Conservation (phyloP, 2,329 filamentous ascomycete genomes). For the Cladosporium halotolerans region DNA sequence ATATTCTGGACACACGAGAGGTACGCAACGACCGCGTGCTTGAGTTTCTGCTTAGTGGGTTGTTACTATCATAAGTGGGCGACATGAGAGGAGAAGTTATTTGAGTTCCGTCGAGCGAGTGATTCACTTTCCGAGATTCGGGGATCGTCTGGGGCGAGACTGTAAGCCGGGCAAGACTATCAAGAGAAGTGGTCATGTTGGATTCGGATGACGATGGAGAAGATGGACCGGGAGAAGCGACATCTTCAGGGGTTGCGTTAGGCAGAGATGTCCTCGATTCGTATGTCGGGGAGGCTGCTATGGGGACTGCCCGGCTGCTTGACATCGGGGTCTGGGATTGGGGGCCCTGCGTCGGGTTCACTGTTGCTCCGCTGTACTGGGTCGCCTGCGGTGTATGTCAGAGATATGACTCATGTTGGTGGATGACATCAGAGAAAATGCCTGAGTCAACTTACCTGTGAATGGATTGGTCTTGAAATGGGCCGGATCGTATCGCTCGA, state of each 20-base stretch:
- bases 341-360: conserved; percentile 13
- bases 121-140: conserved; percentile 21
- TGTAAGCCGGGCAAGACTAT: conserved; percentile 24
- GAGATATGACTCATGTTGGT: not conserved
- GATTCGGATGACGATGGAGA: conserved; percentile 19
- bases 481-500: conserved; percentile 16
- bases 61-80: conserved; percentile 18
- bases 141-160: conserved; percentile 29
- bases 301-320: conserved; percentile 18
- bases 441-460: conserved; percentile 22
- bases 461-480: conserved; percentile 27
- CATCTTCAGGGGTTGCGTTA: conserved; percentile 13
- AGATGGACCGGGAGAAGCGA: conserved; percentile 13
- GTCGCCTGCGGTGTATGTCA: conserved; percentile 20
- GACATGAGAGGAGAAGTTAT: conserved; percentile 21
- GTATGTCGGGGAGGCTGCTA: conserved; percentile 28
- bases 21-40: conserved; percentile 25
- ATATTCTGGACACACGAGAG: conserved; percentile 16
- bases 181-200: conserved; percentile 23
- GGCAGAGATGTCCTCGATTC: conserved; percentile 27
- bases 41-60: conserved; percentile 25
- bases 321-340: conserved; percentile 11
- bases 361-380: conserved; percentile 19
- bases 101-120: conserved; percentile 14
- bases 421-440: too few species aligned